phyloP scores from a whole-genome alignment of 2,329 filamentous ascomycete genomes.

The Geosmithia flava region DNA sequence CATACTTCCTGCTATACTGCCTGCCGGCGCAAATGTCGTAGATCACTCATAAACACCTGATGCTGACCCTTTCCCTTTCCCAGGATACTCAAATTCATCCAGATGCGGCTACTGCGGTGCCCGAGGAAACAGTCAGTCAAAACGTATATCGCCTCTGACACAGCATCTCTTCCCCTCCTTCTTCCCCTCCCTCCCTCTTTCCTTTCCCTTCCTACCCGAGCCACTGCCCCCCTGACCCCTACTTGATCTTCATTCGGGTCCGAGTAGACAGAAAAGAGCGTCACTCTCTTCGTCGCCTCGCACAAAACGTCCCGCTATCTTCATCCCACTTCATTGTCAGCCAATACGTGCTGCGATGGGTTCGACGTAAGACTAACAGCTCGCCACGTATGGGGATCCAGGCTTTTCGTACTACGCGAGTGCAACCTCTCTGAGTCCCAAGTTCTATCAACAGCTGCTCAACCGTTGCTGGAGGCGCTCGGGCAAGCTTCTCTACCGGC shows the following conservation, averaged over 20 bases:
- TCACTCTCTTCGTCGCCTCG: background rate
- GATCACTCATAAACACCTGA: background rate
- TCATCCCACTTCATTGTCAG: background rate
- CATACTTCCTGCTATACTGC: background rate
- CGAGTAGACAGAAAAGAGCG: background rate
- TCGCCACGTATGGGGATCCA: slow-evolving; percentile 17
- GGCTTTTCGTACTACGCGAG: slow-evolving; percentile 63
- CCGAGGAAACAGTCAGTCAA: slow-evolving; percentile 35
- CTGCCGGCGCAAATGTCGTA: background rate
- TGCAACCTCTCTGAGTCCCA: slow-evolving; percentile 46
- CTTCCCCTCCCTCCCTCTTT: background rate
- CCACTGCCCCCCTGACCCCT: background rate
- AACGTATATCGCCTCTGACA: slow-evolving; percentile 17
- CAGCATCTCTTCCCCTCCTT: background rate
- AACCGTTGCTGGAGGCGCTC: slow-evolving; percentile 71
- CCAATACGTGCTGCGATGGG: background rate
- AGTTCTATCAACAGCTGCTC: slow-evolving; percentile 59
- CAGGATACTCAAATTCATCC: slow-evolving; percentile 39
- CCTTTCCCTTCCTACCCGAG: background rate
- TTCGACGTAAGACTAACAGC: slow-evolving; percentile 13
- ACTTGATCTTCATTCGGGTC: background rate
- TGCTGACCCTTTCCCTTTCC: slow-evolving; percentile 2
- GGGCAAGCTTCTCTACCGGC: slow-evolving; percentile 60
- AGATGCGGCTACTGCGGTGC: slow-evolving; percentile 41
- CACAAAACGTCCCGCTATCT: background rate